Percentiles rank a stretch among this genome's conserved stretches.
Evolutionary conservation across 1,284 basidiomycete genomes (phyloP).

Genomic region (Heterobasidion irregulare): DNA sequence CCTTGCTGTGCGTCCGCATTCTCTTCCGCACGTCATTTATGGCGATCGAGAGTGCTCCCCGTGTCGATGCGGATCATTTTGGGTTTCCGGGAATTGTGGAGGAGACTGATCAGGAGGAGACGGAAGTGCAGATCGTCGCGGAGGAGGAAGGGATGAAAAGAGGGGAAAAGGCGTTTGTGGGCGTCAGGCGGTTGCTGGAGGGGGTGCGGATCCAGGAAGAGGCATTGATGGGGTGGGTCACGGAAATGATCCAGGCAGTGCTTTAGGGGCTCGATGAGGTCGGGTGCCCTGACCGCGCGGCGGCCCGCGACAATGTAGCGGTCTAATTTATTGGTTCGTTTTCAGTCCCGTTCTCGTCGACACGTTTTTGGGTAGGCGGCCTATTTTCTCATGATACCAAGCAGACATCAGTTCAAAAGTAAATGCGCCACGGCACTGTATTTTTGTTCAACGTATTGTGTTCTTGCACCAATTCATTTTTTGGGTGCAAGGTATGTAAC

Average conservation of each 20-base stretch:
- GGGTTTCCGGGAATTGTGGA: conserved; percentile 73
- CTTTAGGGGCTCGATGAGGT: conserved; percentile 1
- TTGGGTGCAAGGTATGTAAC: too few species aligned
- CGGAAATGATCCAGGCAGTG: conserved; percentile 69
- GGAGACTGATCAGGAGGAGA: conserved; percentile 38
- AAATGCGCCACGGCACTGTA: too few species aligned
- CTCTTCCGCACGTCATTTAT: conserved; percentile 71
- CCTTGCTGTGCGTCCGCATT: conserved; percentile 66
- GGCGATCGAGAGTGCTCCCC: conserved; percentile 58
- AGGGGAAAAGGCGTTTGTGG: conserved; percentile 62
- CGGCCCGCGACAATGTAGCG: too few species aligned
- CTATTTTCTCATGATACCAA: too few species aligned
- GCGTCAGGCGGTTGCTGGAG: conserved; percentile 53
- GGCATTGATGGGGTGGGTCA: conserved; percentile 64
- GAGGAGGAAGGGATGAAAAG: conserved; percentile 59
- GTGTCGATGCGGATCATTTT: conserved; percentile 71
- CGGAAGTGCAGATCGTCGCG: conserved; percentile 26
- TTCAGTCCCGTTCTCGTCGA: too few species aligned
- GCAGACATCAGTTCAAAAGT: too few species aligned
- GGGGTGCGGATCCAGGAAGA: conserved; percentile 62
- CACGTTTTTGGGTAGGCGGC: too few species aligned
- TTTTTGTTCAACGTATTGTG: too few species aligned
- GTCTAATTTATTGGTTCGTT: too few species aligned
- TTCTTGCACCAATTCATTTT: too few species aligned
- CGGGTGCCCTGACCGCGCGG: neutral